Conservation (phyloP, 345 rosid genomes). For the Citrus trifoliata region DNA sequence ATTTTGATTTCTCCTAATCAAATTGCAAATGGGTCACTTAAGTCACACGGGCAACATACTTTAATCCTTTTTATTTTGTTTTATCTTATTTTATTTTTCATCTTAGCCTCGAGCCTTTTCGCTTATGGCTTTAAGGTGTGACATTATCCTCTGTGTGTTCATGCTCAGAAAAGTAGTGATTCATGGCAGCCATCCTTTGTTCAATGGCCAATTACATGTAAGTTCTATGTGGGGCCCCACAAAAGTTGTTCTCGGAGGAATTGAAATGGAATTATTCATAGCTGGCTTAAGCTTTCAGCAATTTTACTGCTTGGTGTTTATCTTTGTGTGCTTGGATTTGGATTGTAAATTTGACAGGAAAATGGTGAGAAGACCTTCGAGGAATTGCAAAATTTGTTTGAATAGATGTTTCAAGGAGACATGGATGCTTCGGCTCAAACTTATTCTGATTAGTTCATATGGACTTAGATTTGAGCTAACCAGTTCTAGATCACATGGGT, state of each 20-base stretch:
- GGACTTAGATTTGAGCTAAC: background rate
- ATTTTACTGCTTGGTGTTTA: background rate
- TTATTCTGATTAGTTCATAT: background rate
- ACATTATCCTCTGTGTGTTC: background rate
- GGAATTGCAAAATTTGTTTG: slow-evolving; percentile 66
- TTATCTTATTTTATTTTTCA: too few relatives aligned
- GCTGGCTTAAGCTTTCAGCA: background rate
- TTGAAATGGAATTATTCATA: background rate
- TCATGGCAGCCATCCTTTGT: slow-evolving; percentile 10
- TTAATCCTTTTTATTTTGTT: background rate
- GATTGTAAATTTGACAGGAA: slow-evolving; percentile 41
- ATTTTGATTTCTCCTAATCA: background rate
- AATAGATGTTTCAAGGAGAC: slow-evolving; percentile 74
- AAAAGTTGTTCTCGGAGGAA: background rate
- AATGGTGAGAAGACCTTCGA: slow-evolving; percentile 60
- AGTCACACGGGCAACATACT: background rate
- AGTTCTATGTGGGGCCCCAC: background rate
- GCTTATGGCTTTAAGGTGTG: slow-evolving; percentile 5
- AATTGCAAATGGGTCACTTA: slow-evolving; percentile 11
- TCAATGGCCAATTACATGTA: background rate
- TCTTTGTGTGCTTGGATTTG: background rate
- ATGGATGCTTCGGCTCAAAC: slow-evolving; percentile 16
- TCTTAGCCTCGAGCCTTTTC: background rate
- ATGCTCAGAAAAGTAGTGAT: background rate
- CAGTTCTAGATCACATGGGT: background rate